These are phyloP conservation scores for Candida succiphila DNA, from an alignment of 805 yeast genomes.

Conservation along the genomic window DNA sequence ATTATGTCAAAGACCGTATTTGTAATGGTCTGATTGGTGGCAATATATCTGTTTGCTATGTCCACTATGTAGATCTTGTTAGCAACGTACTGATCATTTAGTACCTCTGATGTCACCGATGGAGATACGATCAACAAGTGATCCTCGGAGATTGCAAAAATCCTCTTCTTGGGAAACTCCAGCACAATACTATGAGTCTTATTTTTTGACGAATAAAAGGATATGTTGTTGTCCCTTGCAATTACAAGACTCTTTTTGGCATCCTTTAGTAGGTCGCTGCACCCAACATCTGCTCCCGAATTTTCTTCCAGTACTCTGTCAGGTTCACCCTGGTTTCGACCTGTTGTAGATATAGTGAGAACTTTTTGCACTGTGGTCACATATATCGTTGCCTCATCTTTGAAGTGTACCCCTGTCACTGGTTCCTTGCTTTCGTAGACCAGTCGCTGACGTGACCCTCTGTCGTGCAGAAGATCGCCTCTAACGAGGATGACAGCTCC, in stretches of 20 bases:
- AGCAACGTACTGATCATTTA: conserved; percentile 23
- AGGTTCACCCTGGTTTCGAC: conserved; percentile 65
- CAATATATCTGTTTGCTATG: conserved; percentile 54
- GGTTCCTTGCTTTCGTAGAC: conserved; percentile 72
- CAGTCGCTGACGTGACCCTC: conserved; percentile 81
- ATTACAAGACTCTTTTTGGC: conserved; percentile 36
- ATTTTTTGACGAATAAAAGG: conserved; percentile 48
- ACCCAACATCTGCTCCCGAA: conserved; percentile 40
- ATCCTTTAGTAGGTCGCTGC: conserved; percentile 27
- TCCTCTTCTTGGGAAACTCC: conserved; percentile 44
- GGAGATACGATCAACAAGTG: conserved; percentile 53
- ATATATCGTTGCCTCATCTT: conserved; percentile 45
- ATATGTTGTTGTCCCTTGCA: conserved; percentile 53
- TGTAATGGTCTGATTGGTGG: conserved; percentile 61
- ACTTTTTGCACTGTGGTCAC: conserved; percentile 70
- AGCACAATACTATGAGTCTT: conserved; percentile 45
- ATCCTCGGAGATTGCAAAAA: conserved; percentile 31
- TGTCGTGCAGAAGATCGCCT: conserved; percentile 81
- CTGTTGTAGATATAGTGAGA: conserved; percentile 64
- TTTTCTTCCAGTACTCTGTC: conserved; percentile 32
- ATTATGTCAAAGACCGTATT: conserved; percentile 53
- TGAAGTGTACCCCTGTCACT: conserved; percentile 64
- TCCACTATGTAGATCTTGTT: conserved; percentile 63
- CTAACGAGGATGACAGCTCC: conserved; percentile 75
- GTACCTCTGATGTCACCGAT: conserved; percentile 21